Evolutionary conservation across 257 asterid genomes (phyloP), one percentile per base, ranked within the genome.

Genomic region (Orobanche coerulescens): DNA sequence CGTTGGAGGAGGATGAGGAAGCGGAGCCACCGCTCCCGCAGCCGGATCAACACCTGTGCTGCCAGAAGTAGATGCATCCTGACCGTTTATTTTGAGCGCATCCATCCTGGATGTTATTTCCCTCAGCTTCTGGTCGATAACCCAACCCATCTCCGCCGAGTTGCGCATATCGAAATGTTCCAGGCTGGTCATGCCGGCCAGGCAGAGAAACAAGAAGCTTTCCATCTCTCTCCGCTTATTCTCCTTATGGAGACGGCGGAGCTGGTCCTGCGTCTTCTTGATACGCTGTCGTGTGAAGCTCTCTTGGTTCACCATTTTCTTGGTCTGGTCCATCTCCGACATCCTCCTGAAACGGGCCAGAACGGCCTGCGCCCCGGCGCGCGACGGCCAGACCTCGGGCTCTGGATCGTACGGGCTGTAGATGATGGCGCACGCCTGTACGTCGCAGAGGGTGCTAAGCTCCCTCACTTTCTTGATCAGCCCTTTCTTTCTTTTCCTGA

Each of bases 321-420:
- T 22, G 1, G 52, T 23, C 60, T 63, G 73, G 23, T 77, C 83
- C 22, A 77, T 50, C 1, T 64, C 71, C 26, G 79, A 58, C 24
- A 80, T 46, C 31, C 50, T 39, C 26, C 51, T 36, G 70, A 71
- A 76, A 13, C 82, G 72, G 44, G 69, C 69, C 14, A 81, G 61
- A 20, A 81, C 76, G 2, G 50, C 62, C 63, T 59, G 61, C 0
- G 77, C 86, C 1, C 30, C 79, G 2, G 25, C 48, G 4, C 2
- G 51, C 11, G 77, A 61, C 4, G 86, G 86, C 86, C 86, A 81
- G 0, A 69, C 81, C 73, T 40, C 75, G 49, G 84, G 84, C 44
- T 47, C 68, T 1, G 59, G 15, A 1, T 81, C 78, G 61, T 58
- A 77, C 2, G 28, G 76, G 67, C 84, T 69, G 70, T 75, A 81